Percentiles rank a stretch among this genome's conserved stretches.
phyloP scores from a whole-genome alignment of 257 asterid genomes.

The Solanum etuberosum region DNA sequence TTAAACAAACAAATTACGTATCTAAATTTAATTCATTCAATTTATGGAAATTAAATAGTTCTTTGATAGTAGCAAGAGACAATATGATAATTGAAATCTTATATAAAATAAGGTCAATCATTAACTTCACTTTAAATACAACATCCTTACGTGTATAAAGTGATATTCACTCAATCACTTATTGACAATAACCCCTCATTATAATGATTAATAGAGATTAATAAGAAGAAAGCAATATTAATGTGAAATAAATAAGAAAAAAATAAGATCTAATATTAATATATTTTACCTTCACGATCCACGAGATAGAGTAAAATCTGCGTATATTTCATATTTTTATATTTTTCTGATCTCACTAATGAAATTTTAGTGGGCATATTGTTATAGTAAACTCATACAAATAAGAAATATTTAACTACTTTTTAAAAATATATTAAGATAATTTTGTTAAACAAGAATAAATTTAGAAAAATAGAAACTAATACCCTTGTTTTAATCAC shows the following conservation, averaged over 20 bases:
- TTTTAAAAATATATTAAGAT: neutral
- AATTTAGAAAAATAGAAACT: neutral
- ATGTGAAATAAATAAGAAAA: neutral
- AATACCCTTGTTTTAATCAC: neutral
- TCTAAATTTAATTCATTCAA: neutral
- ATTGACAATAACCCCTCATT: neutral
- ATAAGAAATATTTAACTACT: neutral
- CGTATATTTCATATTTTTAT: neutral
- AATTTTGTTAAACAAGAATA: too few species aligned
- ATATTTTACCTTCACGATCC: neutral
- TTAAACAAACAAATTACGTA: neutral
- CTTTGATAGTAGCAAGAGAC: neutral
- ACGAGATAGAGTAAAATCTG: neutral
- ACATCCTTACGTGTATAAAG: neutral
- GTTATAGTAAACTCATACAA: neutral
- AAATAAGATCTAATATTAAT: neutral
- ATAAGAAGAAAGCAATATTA: neutral
- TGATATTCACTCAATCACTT: neutral
- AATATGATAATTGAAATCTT: neutral
- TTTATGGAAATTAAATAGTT: neutral
- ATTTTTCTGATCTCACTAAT: too few species aligned
- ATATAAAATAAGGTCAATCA: neutral
- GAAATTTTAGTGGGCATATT: too few species aligned
- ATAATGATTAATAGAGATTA: neutral
- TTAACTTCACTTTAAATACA: neutral